phyloP scores from a whole-genome alignment of 176 grass and related monocot species.

The Ensete ventricosum region DNA sequence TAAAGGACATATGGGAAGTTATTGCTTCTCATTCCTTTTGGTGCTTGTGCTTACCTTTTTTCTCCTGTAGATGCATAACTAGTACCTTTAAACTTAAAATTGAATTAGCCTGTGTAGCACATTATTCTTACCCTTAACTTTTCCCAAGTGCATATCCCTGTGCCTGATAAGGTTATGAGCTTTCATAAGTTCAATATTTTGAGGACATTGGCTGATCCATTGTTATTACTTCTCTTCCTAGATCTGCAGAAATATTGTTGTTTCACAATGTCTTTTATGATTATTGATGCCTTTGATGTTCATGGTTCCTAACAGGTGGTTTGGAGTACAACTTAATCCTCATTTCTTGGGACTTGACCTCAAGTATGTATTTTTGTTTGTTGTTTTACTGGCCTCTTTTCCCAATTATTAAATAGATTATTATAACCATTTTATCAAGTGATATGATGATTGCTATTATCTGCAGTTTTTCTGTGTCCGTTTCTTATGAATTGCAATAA shows the following conservation, averaged over 20 bases:
- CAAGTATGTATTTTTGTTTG: constrained; percentile 55
- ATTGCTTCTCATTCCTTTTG: not conserved
- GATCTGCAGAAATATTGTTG: no score
- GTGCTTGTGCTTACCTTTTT: not conserved
- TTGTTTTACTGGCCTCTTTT: constrained; percentile 7
- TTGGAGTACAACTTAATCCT: constrained; percentile 97
- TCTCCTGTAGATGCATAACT: not conserved
- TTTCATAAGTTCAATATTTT: not conserved
- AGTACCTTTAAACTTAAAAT: not conserved
- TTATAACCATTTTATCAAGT: not conserved
- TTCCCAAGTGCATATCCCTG: not conserved
- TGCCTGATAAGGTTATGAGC: not conserved
- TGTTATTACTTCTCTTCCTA: not conserved
- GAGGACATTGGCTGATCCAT: not conserved
- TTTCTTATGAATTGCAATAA: not conserved
- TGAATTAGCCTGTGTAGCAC: no score
- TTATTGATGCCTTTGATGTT: not conserved
- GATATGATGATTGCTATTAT: not conserved
- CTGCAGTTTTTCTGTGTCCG: not conserved
- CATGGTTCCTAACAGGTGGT: constrained; percentile 67
- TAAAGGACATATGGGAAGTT: no score
- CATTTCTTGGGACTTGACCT: constrained; percentile 94
- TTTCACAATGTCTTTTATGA: not conserved
- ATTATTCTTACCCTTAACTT: no score
- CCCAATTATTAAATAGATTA: not conserved